Percentiles rank a stretch among this genome's conserved stretches.
These are phyloP conservation scores for Tetrastigma voinierianum DNA, from an alignment of 164 flowering plant species.

Conservation along the genomic window DNA sequence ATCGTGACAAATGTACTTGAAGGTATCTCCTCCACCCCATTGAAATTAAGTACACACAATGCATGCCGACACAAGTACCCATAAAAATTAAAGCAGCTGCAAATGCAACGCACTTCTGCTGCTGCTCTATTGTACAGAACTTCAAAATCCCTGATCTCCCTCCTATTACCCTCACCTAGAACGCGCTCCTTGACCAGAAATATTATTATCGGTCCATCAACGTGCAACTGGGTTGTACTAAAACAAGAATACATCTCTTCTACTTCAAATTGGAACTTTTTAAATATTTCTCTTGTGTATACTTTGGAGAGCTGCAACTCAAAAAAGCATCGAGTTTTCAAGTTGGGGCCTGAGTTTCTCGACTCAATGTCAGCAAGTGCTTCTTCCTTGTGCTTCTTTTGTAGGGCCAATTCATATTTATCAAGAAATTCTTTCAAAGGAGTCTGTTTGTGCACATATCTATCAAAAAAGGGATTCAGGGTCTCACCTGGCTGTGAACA, in stretches of 20 bases:
- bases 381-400: conserved; percentile 54
- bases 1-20: conserved; percentile 37
- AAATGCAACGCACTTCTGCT: conserved; percentile 41
- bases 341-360: conserved; percentile 19
- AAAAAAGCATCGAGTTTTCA: conserved; percentile 39
- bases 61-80: conserved; percentile 44
- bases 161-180: conserved; percentile 30
- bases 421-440: conserved; percentile 68
- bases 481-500: conserved; percentile 39
- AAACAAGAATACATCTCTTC: conserved; percentile 46
- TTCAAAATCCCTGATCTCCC: conserved; percentile 42
- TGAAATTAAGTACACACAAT: conserved; percentile 43
- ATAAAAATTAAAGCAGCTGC: conserved; percentile 42
- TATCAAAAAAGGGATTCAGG: conserved; percentile 52
- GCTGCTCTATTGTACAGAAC: conserved; percentile 43
- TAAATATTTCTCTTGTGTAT: conserved; percentile 47
- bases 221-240: conserved; percentile 41
- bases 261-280: conserved; percentile 45
- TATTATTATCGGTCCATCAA: conserved; percentile 39
- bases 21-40: conserved; percentile 48
- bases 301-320: conserved; percentile 46
- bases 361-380: conserved; percentile 45
- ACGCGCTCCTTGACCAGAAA: conserved; percentile 48
- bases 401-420: conserved; percentile 58
- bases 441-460: conserved; percentile 54